Percentiles rank a stretch among this genome's conserved stretches.
Evolutionary conservation across 2,329 filamentous ascomycete species (phyloP).

Genomic region (Bipolaris oryzae): DNA sequence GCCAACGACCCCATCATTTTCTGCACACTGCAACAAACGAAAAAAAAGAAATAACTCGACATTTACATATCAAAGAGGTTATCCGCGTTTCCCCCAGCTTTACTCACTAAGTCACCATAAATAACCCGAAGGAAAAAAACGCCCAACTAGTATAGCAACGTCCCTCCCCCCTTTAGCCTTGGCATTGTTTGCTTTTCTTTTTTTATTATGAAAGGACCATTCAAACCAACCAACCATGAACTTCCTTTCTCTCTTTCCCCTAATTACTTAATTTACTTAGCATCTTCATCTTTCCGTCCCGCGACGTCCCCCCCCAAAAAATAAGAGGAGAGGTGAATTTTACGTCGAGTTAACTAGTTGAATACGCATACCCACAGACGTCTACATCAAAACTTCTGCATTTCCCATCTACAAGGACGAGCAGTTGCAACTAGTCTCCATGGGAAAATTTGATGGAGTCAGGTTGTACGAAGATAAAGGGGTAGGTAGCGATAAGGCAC

Average conservation of each 20-base stretch:
- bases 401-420: constrained; percentile 36
- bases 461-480: constrained; percentile 34
- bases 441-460: constrained; percentile 41
- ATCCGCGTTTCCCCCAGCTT: constrained; percentile 34
- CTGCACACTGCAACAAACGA: not conserved
- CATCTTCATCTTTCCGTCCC: too few relatives aligned
- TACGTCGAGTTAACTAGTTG: too few relatives aligned
- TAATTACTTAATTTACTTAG: too few relatives aligned
- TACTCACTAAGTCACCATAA: constrained; percentile 33
- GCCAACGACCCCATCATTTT: not conserved
- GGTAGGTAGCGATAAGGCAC: constrained; percentile 18
- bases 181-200: not conserved
- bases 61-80: not conserved
- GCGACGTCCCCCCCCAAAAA: too few relatives aligned
- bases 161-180: too few relatives aligned
- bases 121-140: too few relatives aligned
- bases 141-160: not conserved
- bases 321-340: too few relatives aligned
- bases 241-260: too few relatives aligned
- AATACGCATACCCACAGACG: constrained; percentile 48
- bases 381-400: constrained; percentile 38
- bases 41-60: not conserved
- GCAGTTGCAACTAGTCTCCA: constrained; percentile 24
- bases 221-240: too few relatives aligned
- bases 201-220: too few relatives aligned